These are phyloP conservation scores for Porcisia hertigi DNA, from an alignment of 208 protist genomes.

Conservation along the genomic window DNA sequence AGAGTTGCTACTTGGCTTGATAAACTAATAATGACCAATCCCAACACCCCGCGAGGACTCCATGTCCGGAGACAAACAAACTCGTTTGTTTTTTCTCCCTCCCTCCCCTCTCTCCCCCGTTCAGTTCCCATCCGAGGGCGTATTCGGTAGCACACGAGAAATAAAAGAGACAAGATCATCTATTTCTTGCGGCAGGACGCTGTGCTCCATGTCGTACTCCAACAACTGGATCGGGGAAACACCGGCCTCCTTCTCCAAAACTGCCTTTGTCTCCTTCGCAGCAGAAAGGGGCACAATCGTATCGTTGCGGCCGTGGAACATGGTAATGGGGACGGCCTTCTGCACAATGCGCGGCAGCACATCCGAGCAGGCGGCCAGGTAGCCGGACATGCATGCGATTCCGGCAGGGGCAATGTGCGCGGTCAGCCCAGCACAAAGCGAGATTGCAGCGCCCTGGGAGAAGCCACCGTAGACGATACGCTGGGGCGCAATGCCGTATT, in stretches of 20 bases:
- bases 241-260: constrained; percentile 44
- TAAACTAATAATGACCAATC: too few species aligned
- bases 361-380: constrained; percentile 57
- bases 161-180: constrained; percentile 69
- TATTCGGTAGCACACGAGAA: constrained; percentile 47
- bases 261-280: constrained; percentile 44
- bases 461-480: constrained; percentile 93
- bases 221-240: constrained; percentile 48
- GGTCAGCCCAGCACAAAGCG: constrained; percentile 67
- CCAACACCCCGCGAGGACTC: too few species aligned
- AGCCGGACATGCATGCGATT: constrained; percentile 76
- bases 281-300: constrained; percentile 68
- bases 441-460: constrained; percentile 89
- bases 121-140: constrained; percentile 4
- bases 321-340: constrained; percentile 40
- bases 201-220: constrained; percentile 88
- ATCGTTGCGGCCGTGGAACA: constrained; percentile 85
- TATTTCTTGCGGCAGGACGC: constrained; percentile 66
- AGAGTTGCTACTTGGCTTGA: too few species aligned
- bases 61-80: too few species aligned
- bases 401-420: constrained; percentile 65
- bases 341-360: constrained; percentile 50
- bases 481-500: constrained; percentile 56
- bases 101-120: too few species aligned
- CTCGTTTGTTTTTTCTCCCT: neutral